Conservation (phyloP, 306 rosid species). For the Argentina anserina region DNA sequence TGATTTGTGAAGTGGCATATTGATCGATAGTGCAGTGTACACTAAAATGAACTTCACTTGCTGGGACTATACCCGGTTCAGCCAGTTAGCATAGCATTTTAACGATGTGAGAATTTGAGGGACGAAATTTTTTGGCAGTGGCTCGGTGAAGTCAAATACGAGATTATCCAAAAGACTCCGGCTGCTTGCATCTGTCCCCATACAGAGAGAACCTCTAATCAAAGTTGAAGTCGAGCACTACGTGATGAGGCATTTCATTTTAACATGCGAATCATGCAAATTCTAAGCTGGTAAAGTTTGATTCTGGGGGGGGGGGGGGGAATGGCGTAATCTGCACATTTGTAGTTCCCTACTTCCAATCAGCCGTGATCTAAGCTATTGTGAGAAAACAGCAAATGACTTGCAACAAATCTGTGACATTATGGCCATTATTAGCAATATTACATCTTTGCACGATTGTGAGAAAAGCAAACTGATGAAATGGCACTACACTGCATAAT, state of each 20-base stretch:
- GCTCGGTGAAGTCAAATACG: too few species aligned
- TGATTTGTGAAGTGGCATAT: too few species aligned
- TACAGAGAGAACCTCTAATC: not conserved
- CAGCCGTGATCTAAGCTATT: not conserved
- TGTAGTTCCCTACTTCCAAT: not conserved
- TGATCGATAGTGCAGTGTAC: too few species aligned
- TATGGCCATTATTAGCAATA: not conserved
- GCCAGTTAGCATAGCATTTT: too few species aligned
- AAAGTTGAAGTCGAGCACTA: not conserved
- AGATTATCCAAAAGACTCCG: too few species aligned
- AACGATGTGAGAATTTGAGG: too few species aligned
- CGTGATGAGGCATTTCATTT: not conserved
- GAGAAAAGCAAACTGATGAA: too few species aligned
- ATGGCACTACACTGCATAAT: not conserved
- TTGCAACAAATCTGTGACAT: not conserved
- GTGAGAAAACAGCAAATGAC: not conserved
- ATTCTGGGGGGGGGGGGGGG: not conserved
- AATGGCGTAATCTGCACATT: not conserved
- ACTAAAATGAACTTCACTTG: too few species aligned
- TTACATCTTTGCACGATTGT: not conserved
- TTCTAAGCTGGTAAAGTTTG: not conserved
- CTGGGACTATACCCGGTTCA: too few species aligned
- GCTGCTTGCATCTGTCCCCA: too few species aligned
- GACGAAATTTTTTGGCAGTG: too few species aligned
- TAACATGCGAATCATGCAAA: not conserved